These are phyloP conservation scores for Tolypocladium nubicola DNA, from an alignment of 2,329 filamentous ascomycete species.

Conservation along the genomic window DNA sequence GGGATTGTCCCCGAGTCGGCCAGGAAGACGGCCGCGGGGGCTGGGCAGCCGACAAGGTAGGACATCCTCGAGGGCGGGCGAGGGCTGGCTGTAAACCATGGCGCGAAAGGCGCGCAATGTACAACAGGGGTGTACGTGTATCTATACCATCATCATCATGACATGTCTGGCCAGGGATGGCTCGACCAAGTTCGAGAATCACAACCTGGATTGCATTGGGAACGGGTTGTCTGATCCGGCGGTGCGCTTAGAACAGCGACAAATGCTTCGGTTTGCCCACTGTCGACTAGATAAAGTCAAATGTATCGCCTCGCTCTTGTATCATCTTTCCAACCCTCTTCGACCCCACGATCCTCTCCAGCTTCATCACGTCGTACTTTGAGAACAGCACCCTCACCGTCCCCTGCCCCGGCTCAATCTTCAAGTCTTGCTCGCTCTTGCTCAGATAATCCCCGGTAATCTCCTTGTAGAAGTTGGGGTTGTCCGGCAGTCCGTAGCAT, in stretches of 20 bases:
- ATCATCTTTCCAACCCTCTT: conserved; percentile 78
- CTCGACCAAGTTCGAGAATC: background rate
- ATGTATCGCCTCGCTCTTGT: conserved; percentile 74
- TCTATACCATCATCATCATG: conserved; percentile 3
- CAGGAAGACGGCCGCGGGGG: conserved; percentile 3
- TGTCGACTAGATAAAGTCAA: conserved; percentile 70
- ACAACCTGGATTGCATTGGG: background rate
- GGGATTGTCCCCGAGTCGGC: conserved; percentile 16
- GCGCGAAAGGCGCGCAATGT: background rate
- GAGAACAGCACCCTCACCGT: conserved; percentile 61
- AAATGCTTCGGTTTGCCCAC: background rate
- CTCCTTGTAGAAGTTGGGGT: conserved; percentile 71
- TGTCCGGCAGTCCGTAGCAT: conserved; percentile 85
- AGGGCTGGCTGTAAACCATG: too few relatives aligned
- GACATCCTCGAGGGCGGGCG: background rate
- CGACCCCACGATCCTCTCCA: conserved; percentile 80
- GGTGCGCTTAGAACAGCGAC: background rate
- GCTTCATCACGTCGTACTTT: conserved; percentile 77
- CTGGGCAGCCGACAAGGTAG: conserved; percentile 3
- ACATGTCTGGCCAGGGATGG: background rate
- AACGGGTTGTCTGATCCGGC: background rate
- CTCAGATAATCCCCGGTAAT: conserved; percentile 58
- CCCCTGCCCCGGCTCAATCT: conserved; percentile 47
- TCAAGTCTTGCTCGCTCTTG: conserved; percentile 45
- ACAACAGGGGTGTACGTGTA: conserved; percentile 3